Conservation (phyloP, 2,329 filamentous ascomycete genomes). For the Claviceps sp. region DNA sequence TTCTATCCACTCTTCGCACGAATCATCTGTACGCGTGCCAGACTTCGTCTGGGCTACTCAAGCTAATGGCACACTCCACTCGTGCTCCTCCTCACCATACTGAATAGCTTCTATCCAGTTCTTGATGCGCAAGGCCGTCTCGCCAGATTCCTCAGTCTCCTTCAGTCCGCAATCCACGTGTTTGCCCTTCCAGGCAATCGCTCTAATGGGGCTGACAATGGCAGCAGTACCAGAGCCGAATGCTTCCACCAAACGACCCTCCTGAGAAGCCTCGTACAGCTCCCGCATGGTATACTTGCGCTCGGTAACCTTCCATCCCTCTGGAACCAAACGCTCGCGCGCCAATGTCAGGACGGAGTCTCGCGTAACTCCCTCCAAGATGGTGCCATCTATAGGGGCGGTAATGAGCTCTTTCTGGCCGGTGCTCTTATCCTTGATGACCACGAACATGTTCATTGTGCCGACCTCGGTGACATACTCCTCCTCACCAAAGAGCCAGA, state of each 20-base stretch:
- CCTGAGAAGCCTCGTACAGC: slow-evolving; percentile 63
- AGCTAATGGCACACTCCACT: slow-evolving; percentile 60
- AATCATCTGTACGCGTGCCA: background rate
- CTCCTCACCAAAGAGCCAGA: slow-evolving; percentile 94
- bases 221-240: slow-evolving; percentile 92
- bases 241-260: slow-evolving; percentile 80
- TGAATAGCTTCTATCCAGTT: slow-evolving; percentile 93
- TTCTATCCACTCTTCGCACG: background rate
- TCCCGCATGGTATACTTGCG: slow-evolving; percentile 87
- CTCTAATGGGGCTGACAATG: slow-evolving; percentile 80
- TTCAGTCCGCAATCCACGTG: slow-evolving; percentile 72
- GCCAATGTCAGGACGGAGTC: slow-evolving; percentile 85
- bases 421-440: slow-evolving; percentile 70
- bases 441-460: slow-evolving; percentile 97
- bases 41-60: background rate
- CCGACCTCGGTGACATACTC: slow-evolving; percentile 95
- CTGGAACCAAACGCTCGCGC: slow-evolving; percentile 63
- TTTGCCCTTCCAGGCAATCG: slow-evolving; percentile 77
- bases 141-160: slow-evolving; percentile 73
- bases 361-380: slow-evolving; percentile 85
- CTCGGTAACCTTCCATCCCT: slow-evolving; percentile 84
- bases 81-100: slow-evolving; percentile 84
- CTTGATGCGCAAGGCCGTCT: slow-evolving; percentile 78
- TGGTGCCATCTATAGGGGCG: slow-evolving; percentile 92
- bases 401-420: slow-evolving; percentile 88